Percentiles rank a stretch among this genome's conserved stretches.
Conservation (phyloP, 192 early-diverging fungal species). For the Coemansia sp. region DNA sequence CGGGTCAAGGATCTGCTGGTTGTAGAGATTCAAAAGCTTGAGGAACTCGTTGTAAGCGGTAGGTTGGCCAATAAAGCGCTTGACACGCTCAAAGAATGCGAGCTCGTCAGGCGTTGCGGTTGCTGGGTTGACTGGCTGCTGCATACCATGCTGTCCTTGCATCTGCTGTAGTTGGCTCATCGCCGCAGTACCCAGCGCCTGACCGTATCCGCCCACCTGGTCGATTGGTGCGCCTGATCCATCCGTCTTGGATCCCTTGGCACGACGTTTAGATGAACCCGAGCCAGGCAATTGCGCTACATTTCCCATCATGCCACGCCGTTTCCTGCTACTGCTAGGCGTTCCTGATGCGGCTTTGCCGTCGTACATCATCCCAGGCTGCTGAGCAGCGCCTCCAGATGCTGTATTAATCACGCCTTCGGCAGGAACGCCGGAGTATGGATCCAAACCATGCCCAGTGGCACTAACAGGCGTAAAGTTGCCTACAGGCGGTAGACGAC, state of each 20-base stretch:
- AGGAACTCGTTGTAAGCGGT: slow-evolving; percentile 94
- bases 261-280: slow-evolving; percentile 44
- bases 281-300: slow-evolving; percentile 27
- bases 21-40: slow-evolving; percentile 92
- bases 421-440: slow-evolving; percentile 13
- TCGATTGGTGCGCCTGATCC: slow-evolving; percentile 13
- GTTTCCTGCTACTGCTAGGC: slow-evolving; percentile 37
- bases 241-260: slow-evolving; percentile 32
- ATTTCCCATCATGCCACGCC: slow-evolving; percentile 33
- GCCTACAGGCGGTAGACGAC: slow-evolving; percentile 60
- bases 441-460: slow-evolving; percentile 17
- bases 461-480: slow-evolving; percentile 56
- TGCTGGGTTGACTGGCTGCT: slow-evolving; percentile 35
- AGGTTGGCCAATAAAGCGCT: slow-evolving; percentile 84
- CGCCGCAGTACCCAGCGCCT: neutral
- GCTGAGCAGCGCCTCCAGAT: slow-evolving; percentile 12
- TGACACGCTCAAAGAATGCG: slow-evolving; percentile 93
- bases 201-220: slow-evolving; percentile 19
- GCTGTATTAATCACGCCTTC: slow-evolving; percentile 7
- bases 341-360: slow-evolving; percentile 18
- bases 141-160: slow-evolving; percentile 2
- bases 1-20: slow-evolving; percentile 88
- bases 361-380: slow-evolving; percentile 21
- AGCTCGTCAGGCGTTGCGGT: slow-evolving; percentile 76
- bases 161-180: slow-evolving; percentile 9